Evolutionary conservation across 768 basidiomycete genomes (phyloP).

Genomic region (Lactifluus pinguis): DNA sequence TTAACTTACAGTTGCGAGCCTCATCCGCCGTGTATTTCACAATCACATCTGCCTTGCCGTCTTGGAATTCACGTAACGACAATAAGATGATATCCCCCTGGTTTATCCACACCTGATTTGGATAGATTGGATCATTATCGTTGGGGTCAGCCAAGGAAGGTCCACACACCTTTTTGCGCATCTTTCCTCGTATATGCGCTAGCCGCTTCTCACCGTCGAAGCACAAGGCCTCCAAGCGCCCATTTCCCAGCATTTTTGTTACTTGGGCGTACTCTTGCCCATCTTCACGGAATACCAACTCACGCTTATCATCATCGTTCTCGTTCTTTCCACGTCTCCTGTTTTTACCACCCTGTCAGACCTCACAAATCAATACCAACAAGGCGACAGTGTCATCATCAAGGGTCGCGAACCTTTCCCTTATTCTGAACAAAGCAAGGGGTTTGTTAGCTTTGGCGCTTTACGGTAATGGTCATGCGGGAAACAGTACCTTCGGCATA

Average conservation of each 20-base stretch:
- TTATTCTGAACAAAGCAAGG: conserved; percentile 42
- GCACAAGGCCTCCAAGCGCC: conserved; percentile 90
- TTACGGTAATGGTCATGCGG: not conserved
- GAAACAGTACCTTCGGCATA: conserved; percentile 17
- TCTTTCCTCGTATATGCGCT: conserved; percentile 97
- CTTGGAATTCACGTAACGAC: conserved; percentile 96
- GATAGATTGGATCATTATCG: not conserved
- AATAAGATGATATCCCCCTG: conserved; percentile 94
- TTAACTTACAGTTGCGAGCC: conserved; percentile 59
- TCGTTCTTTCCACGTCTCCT: conserved; percentile 99
- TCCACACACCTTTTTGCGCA: conserved; percentile 88
- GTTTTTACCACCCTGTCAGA: conserved; percentile 90
- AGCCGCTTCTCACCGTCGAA: conserved; percentile 98
- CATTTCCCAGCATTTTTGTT: conserved; percentile 97
- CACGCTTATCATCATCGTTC: conserved; percentile 97
- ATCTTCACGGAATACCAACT: conserved; percentile 96
- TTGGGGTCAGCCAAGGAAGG: not conserved
- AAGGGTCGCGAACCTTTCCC: conserved; percentile 47
- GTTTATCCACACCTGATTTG: conserved; percentile 90
- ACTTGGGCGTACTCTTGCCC: conserved; percentile 99
- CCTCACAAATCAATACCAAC: conserved; percentile 5
- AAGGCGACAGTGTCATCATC: not conserved
- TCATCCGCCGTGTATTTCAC: conserved; percentile 98
- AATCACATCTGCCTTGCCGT: conserved; percentile 98
- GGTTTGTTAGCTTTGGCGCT: not conserved